Base-by-base conservation (phyloP, 345 rosid species). In the Brassica carinata region DNA sequence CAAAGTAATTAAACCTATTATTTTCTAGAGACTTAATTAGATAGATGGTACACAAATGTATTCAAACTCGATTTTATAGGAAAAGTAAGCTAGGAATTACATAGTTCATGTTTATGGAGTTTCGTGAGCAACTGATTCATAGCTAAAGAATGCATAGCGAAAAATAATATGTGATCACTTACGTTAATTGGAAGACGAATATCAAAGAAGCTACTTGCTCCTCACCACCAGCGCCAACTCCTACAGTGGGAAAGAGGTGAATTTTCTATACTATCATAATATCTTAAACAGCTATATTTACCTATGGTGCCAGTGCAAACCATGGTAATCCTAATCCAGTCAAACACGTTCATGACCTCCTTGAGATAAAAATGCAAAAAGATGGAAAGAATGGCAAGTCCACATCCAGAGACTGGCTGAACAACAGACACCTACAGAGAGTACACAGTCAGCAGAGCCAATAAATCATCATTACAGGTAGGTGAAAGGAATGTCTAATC, bases 281-380 rank as follows among this genome's bases (percentile, higher is more conserved):
- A 67, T 55, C 61, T 58, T 36, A 9, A 34, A 34, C 19, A 48
- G 40, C 55, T 64, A 69, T 40, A n/a, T n/a, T n/a, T 86, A 95
- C 99, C 99, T 85, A 96, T 89, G 80, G 99, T 90, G 82, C 99
- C 99, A 81, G 93, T 89, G 73, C 95, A 98, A 0, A 98, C 99
- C 59, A 96, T 64, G 1, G 97, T 90, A 77, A 96, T 92, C 77
- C 96, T 98, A 81, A 90, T 84, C 99, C 99, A 96, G 86, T 96
- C 99, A 84, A 93, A 79, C 43, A 83, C 86, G 85, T 93, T 96
- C 97, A 96, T 92, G 53, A 92, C 89, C 82, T 96, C 99, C 88
- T 93, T 89, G 31, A 96, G 78, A 84, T 96, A 96, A 86, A 96
- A 96, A 84, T 93, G 98, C 13, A 97, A 93, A 82, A 96, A 93